These are phyloP conservation scores for Geopyxis carbonaria DNA, from an alignment of 495 filamentous ascomycete genomes.

Conservation along the genomic window DNA sequence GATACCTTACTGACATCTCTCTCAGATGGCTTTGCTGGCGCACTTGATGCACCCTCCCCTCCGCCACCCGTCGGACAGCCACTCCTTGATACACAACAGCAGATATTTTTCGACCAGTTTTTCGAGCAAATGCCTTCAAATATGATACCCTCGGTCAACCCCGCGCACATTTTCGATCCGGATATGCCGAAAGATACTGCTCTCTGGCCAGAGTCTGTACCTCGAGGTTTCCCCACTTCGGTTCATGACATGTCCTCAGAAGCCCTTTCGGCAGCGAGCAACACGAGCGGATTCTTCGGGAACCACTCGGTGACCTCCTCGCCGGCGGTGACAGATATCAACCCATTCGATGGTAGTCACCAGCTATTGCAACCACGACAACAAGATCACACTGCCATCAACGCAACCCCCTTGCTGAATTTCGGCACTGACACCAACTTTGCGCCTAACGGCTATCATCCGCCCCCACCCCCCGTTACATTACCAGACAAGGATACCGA, in stretches of 20 bases:
- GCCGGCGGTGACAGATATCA: slow-evolving; percentile 18
- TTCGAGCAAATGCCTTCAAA: slow-evolving; percentile 16
- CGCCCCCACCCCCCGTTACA: slow-evolving; percentile 13
- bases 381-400: slow-evolving; percentile 13
- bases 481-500: slow-evolving; percentile 21
- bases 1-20: slow-evolving; percentile 1
- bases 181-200: slow-evolving; percentile 16
- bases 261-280: neutral
- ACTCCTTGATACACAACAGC: slow-evolving; percentile 19
- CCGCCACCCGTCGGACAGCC: slow-evolving; percentile 23
- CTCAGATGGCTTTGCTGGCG: slow-evolving; percentile 19
- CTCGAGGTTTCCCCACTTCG: slow-evolving; percentile 12
- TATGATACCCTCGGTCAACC: slow-evolving; percentile 17
- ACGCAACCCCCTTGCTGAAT: slow-evolving; percentile 14
- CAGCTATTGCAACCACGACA: slow-evolving; percentile 16
- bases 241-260: slow-evolving; percentile 7
- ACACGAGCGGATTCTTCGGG: slow-evolving; percentile 14
- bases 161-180: slow-evolving; percentile 18
- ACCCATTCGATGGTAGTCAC: slow-evolving; percentile 18
- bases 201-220: slow-evolving; percentile 20
- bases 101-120: slow-evolving; percentile 20
- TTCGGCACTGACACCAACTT: slow-evolving; percentile 25
- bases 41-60: slow-evolving; percentile 19
- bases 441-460: slow-evolving; percentile 24
- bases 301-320: slow-evolving; percentile 13